A percentile compares a stretch with the other conserved stretches of the same genome.
Conservation (phyloP, 257 asterid species). For the Scutellaria barbata region DNA sequence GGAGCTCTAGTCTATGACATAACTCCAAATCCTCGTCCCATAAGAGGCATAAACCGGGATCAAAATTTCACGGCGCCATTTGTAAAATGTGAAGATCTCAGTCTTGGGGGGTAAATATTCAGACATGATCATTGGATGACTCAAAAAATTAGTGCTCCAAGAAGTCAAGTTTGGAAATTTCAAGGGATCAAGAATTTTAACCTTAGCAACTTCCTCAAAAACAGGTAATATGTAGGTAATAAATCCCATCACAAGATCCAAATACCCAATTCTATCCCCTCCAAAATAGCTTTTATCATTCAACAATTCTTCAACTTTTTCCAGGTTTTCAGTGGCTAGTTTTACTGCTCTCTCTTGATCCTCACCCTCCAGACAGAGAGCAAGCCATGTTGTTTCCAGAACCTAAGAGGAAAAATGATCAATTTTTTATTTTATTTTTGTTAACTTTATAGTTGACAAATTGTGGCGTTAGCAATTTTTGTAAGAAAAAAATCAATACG, state of each 20-base stretch:
- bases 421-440: too few relatives aligned
- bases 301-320: slow-evolving; percentile 37
- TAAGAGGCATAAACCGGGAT: slow-evolving; percentile 1
- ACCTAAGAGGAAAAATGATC: slow-evolving; percentile 36
- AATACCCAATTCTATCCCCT: slow-evolving; percentile 47
- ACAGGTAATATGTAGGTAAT: slow-evolving; percentile 40
- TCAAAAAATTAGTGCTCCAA: slow-evolving; percentile 34
- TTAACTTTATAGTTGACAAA: too few relatives aligned
- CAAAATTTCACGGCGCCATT: slow-evolving; percentile 26
- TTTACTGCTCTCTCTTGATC: slow-evolving; percentile 40
- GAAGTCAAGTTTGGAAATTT: slow-evolving; percentile 34
- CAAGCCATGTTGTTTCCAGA: slow-evolving; percentile 6
- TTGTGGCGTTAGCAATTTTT: too few relatives aligned
- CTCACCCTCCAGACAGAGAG: slow-evolving; percentile 39
- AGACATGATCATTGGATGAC: slow-evolving; percentile 30
- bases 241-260: slow-evolving; percentile 47
- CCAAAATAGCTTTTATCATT: slow-evolving; percentile 48
- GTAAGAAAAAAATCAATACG: too few relatives aligned
- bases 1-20: neutral
- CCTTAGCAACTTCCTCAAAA: slow-evolving; percentile 41
- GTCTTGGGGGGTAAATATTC: slow-evolving; percentile 39
- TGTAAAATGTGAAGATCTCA: slow-evolving; percentile 25
- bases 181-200: slow-evolving; percentile 37
- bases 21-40: neutral
- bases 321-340: slow-evolving; percentile 36